Conservation (phyloP, 306 rosid species). For the Sesbania bispinosa region DNA sequence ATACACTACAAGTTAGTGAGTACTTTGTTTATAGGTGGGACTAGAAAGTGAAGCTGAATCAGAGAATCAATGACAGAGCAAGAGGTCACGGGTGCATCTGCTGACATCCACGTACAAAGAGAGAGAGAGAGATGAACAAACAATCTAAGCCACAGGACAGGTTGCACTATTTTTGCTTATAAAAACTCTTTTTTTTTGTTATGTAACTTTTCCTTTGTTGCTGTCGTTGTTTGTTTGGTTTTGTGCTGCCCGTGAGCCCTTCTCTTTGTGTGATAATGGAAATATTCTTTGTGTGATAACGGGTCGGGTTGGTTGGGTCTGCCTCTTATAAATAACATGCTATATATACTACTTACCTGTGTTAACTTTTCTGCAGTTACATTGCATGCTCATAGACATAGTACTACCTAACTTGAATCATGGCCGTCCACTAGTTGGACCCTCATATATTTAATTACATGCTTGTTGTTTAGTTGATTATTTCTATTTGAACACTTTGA, state of each 20-base stretch:
- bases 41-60: slow-evolving; percentile 48
- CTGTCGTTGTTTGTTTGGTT: slow-evolving; percentile 45
- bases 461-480: slow-evolving; percentile 13
- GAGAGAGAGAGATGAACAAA: slow-evolving; percentile 35
- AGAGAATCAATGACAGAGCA: slow-evolving; percentile 24
- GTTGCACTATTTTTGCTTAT: slow-evolving; percentile 43
- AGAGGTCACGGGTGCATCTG: slow-evolving; percentile 77
- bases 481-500: slow-evolving; percentile 17
- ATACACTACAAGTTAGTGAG: background rate
- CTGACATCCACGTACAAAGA: slow-evolving; percentile 27
- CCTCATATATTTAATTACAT: slow-evolving; percentile 7
- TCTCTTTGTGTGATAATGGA: slow-evolving; percentile 48
- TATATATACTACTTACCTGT: background rate
- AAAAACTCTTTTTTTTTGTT: slow-evolving; percentile 21
- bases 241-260: slow-evolving; percentile 70
- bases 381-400: background rate
- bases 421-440: slow-evolving; percentile 26
- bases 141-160: slow-evolving; percentile 45
- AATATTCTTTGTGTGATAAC: slow-evolving; percentile 37
- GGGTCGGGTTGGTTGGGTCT: slow-evolving; percentile 9
- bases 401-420: slow-evolving; percentile 14
- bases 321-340: too few relatives aligned
- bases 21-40: slow-evolving; percentile 32
- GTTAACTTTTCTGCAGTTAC: background rate
- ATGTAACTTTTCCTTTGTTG: slow-evolving; percentile 36